These are phyloP conservation scores for Sungouiella thailandica DNA, from an alignment of 805 yeast genomes.

Conservation along the genomic window DNA sequence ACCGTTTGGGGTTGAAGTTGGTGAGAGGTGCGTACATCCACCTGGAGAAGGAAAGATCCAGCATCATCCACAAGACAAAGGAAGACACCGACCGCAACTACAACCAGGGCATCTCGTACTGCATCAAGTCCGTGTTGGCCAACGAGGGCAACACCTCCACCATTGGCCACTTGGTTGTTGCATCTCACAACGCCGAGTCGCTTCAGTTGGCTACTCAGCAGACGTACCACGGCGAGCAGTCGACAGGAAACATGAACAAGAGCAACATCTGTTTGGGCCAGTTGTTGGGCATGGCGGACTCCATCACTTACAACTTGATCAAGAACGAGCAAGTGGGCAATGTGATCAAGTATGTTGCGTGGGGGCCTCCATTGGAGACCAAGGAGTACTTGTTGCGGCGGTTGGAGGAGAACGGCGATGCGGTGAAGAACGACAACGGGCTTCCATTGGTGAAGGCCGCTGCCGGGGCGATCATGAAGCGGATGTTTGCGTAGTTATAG, in stretches of 20 bases:
- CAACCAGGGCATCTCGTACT: constrained; percentile 60
- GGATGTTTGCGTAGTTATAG: constrained; percentile 14
- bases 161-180: constrained; percentile 79
- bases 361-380: constrained; percentile 96
- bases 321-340: constrained; percentile 60
- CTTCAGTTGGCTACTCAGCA: constrained; percentile 63
- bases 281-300: constrained; percentile 93
- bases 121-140: constrained; percentile 54
- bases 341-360: constrained; percentile 90
- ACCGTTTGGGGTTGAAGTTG: constrained; percentile 79
- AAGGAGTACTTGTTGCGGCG: constrained; percentile 85
- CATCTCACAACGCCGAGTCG: constrained; percentile 84
- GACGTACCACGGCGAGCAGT: constrained; percentile 24
- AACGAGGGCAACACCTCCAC: constrained; percentile 42
- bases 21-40: constrained; percentile 96
- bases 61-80: constrained; percentile 71
- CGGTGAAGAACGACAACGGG: constrained; percentile 82
- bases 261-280: constrained; percentile 82
- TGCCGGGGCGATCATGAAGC: constrained; percentile 18
- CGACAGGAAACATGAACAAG: constrained; percentile 19
- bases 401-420: constrained; percentile 94
- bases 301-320: constrained; percentile 71
- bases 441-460: constrained; percentile 63
- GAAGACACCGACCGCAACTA: constrained; percentile 75
- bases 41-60: constrained; percentile 67